A percentile compares a stretch with the other conserved stretches of the same genome.
Conservation (phyloP, 257 asterid species). For the Gentiana dahurica region DNA sequence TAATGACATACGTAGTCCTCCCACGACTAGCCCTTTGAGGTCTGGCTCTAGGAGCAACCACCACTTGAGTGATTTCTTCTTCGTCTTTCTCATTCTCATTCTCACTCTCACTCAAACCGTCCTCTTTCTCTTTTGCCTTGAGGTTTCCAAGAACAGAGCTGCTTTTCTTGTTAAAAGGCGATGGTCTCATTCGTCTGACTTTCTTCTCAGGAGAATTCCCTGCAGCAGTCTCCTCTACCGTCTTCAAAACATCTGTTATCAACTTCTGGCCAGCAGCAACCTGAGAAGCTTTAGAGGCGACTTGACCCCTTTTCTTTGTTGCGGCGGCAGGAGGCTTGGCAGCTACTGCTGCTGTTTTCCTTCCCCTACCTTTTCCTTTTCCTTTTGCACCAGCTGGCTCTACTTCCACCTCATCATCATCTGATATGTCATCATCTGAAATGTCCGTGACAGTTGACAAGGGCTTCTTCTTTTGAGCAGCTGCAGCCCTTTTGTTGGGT, state of each 20-base stretch:
- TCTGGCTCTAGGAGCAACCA: slow-evolving; percentile 36
- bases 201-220: slow-evolving; percentile 62
- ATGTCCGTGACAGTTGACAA: slow-evolving; percentile 26
- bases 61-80: slow-evolving; percentile 16
- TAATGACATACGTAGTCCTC: slow-evolving; percentile 36
- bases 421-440: slow-evolving; percentile 27
- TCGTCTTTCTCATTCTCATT: slow-evolving; percentile 19
- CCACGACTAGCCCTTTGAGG: slow-evolving; percentile 47
- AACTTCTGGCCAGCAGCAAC: slow-evolving; percentile 42
- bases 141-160: slow-evolving; percentile 48
- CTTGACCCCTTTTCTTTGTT: slow-evolving; percentile 47
- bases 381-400: slow-evolving; percentile 25
- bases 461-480: slow-evolving; percentile 32
- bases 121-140: slow-evolving; percentile 20
- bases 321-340: slow-evolving; percentile 40
- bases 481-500: slow-evolving; percentile 41
- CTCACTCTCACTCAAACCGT: slow-evolving; percentile 16
- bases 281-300: slow-evolving; percentile 25
- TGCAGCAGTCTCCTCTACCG: slow-evolving; percentile 19
- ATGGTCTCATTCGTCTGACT: slow-evolving; percentile 72
- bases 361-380: slow-evolving; percentile 41
- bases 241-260: slow-evolving; percentile 60
- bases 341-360: slow-evolving; percentile 16
- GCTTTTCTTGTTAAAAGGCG: slow-evolving; percentile 94
- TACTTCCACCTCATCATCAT: slow-evolving; percentile 31